Base-by-base conservation (phyloP, 306 rosid genomes). In the Inga laurina region DNA sequence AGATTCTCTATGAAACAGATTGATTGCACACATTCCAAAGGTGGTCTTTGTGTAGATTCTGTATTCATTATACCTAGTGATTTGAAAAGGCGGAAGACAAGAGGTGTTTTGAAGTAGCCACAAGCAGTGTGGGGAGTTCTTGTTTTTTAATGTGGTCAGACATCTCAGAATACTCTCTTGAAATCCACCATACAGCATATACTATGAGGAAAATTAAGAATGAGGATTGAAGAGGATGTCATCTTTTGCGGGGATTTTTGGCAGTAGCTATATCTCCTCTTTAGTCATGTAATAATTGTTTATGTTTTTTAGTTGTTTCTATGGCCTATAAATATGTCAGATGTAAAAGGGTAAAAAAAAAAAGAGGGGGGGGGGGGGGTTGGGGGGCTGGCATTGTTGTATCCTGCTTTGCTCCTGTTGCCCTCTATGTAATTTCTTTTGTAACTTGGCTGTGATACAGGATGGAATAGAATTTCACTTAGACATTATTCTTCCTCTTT, bases 1-100 rank as follows among this genome's bases (percentile, higher is more conserved):
- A 86, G 85, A 74, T 92, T 90, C 83, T 92, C 96, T 68, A 90
- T 92, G 96, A 92, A 92, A 81, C 96, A 92, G 88, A 92, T 92
- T 10, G 96, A 90, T 79, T 92, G 96, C 79, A 92, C 93, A 4
- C 96, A 92, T 78, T 90, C 92, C 37, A 92, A 92, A 86, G 96
- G 96, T 12, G 96, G 93, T 41, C 83, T 90, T 75, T 92, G 96
- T 57, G 92, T 92, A 65, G 96, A 92, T 86, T 87, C 96, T 57
- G 92, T 92, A 77, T 85, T 74, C 44, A 92, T 92, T 79, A 54
- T 88, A 62, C 96, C 96, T 10, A 88, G 91, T 72, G 66, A 81
- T 78, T 77, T 90, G 84, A 87, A 74, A 81, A 86, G 85, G 61
- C 83, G 68, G 6, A 90, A 77, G 85, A 80, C 66, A 52, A 84